phyloP scores from a whole-genome alignment of 306 rosid species.

The Trifolium subterraneum region DNA sequence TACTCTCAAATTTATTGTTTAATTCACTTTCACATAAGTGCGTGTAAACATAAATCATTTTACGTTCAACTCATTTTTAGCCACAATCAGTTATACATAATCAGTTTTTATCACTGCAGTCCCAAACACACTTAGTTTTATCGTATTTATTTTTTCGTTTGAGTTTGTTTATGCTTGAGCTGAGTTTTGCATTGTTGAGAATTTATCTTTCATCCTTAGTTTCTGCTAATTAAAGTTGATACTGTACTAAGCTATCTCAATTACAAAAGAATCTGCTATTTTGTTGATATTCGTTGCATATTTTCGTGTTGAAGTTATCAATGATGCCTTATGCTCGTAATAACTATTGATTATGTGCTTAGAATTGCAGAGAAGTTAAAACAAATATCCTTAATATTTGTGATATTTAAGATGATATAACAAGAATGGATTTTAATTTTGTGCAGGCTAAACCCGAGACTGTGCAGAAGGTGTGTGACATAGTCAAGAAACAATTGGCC shows the following conservation, averaged over 20 bases:
- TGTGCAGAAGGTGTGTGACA: constrained; percentile 68
- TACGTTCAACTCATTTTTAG: background rate
- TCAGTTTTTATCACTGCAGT: background rate
- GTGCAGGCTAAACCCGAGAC: constrained; percentile 88
- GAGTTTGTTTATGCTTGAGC: background rate
- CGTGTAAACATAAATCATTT: background rate
- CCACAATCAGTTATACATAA: background rate
- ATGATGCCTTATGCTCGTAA: background rate
- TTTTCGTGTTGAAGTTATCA: background rate
- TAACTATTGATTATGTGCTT: constrained; percentile 5
- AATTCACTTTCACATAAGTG: background rate
- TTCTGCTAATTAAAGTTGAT: constrained; percentile 33
- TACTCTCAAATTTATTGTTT: background rate
- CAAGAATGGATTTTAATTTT: constrained; percentile 22
- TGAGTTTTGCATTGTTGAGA: background rate
- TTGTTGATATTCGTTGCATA: background rate
- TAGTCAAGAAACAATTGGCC: constrained; percentile 94
- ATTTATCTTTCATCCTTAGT: background rate
- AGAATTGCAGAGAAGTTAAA: background rate
- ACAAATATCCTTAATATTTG: background rate
- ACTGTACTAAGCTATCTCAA: background rate
- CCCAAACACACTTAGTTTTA: background rate
- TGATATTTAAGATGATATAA: constrained; percentile 8
- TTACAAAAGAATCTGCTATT: background rate
- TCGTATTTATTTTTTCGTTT: background rate